Evolutionary conservation across 331 rosid species (phyloP).

Genomic region (Rosa hybrid): DNA sequence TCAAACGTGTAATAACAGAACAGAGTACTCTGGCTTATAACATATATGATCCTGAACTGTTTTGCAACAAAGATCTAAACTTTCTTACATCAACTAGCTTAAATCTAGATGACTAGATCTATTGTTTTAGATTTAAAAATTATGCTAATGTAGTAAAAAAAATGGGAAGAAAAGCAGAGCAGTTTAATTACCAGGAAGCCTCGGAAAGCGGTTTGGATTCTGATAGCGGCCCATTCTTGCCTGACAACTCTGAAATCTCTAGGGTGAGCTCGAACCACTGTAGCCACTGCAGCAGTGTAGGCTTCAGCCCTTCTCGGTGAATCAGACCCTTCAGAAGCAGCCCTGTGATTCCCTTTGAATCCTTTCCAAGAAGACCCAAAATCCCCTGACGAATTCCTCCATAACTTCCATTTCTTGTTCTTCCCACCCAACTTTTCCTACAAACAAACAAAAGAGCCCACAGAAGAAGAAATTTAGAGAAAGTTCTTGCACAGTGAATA

Average conservation of each 20-base stretch:
- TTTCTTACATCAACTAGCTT: neutral
- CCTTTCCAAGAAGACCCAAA: constrained; percentile 68
- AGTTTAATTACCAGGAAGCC: constrained; percentile 64
- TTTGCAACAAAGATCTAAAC: neutral
- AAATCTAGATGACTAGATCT: neutral
- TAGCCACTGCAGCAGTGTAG: constrained; percentile 70
- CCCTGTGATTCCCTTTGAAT: constrained; percentile 60
- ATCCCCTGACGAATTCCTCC: constrained; percentile 87
- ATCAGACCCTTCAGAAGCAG: constrained; percentile 76
- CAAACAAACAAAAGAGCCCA: neutral
- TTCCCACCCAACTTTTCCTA: constrained; percentile 62
- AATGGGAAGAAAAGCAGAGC: neutral
- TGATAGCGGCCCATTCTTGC: constrained; percentile 93
- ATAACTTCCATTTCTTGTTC: constrained; percentile 81
- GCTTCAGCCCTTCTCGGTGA: constrained; percentile 64
- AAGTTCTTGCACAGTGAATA: neutral
- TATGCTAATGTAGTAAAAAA: neutral
- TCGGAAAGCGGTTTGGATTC: constrained; percentile 94
- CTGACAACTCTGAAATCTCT: constrained; percentile 71
- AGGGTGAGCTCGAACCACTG: constrained; percentile 88
- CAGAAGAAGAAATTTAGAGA: neutral
- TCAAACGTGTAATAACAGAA: neutral
- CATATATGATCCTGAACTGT: too few relatives aligned
- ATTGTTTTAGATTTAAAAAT: neutral
- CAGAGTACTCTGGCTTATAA: neutral